Evolutionary conservation across 495 filamentous ascomycete genomes (phyloP).

Genomic region (Penicillium alfredii): DNA sequence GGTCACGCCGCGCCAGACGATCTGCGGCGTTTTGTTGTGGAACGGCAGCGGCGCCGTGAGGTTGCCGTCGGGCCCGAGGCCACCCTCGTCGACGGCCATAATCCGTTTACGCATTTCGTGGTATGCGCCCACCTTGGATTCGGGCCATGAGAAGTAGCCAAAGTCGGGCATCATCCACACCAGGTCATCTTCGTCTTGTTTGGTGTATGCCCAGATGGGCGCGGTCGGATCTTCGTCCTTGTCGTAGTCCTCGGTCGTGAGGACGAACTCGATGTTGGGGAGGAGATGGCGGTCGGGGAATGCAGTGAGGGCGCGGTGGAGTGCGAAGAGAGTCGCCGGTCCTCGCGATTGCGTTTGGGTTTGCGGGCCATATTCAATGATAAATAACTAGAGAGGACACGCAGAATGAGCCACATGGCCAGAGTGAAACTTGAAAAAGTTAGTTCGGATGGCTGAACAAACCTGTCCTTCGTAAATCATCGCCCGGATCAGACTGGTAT

Average conservation of each 20-base stretch:
- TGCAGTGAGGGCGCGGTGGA: constrained; percentile 33
- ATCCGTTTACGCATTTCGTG: constrained; percentile 43
- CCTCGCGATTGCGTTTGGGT: constrained; percentile 32
- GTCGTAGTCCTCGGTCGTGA: constrained; percentile 48
- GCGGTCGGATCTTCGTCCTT: constrained; percentile 15
- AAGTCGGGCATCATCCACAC: constrained; percentile 77
- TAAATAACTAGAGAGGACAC: no score
- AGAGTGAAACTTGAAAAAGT: constrained; percentile 20
- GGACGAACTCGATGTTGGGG: constrained; percentile 58
- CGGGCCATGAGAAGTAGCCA: constrained; percentile 68
- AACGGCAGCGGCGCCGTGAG: constrained; percentile 20
- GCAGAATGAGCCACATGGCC: no score
- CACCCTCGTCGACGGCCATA: constrained; percentile 29
- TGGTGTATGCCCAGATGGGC: constrained; percentile 51
- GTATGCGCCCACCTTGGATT: constrained; percentile 55
- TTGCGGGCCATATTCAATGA: constrained; percentile 33
- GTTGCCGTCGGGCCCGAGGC: constrained; percentile 11
- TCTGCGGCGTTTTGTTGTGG: constrained; percentile 53
- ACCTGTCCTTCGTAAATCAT: constrained; percentile 41
- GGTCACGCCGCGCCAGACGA: constrained; percentile 64
- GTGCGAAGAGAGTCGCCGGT: constrained; percentile 34
- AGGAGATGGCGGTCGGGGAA: constrained; percentile 42
- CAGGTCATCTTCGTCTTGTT: constrained; percentile 36
- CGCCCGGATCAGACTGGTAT: constrained; percentile 35
- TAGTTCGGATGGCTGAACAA: constrained; percentile 6